phyloP scores from a whole-genome alignment of 2,329 filamentous ascomycete genomes.

The Dothideomycetes sp. region DNA sequence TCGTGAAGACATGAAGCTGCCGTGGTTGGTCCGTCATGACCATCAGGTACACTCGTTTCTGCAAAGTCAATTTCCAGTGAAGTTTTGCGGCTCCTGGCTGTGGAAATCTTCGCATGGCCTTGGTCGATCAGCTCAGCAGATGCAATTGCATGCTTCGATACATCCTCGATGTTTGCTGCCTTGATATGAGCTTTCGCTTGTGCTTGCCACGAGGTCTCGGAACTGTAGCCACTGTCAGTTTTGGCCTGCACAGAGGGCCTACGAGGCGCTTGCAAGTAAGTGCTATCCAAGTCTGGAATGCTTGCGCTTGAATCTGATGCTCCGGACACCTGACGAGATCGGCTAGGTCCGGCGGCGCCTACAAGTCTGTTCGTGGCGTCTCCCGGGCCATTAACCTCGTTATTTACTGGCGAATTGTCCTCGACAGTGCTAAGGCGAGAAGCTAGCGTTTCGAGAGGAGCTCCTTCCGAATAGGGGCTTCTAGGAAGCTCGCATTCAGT shows the following conservation, averaged over 20 bases:
- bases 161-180: not conserved
- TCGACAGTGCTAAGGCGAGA: slow-evolving; percentile 18
- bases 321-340: not conserved
- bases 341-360: slow-evolving; percentile 7
- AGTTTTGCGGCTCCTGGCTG: no score
- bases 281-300: not conserved
- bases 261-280: not conserved
- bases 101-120: no score
- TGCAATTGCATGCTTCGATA: not conserved
- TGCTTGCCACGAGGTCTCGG: slow-evolving; percentile 14
- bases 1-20: no score
- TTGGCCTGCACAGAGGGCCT: slow-evolving; percentile 9
- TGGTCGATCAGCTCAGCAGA: no score
- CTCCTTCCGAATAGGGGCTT: slow-evolving; percentile 12
- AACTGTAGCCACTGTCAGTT: slow-evolving; percentile 24
- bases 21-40: no score
- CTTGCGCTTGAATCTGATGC: not conserved
- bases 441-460: slow-evolving; percentile 10
- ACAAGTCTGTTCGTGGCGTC: slow-evolving; percentile 17
- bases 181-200: not conserved
- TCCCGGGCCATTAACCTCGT: slow-evolving; percentile 11
- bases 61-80: no score
- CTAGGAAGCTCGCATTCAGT: slow-evolving; percentile 14
- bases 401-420: slow-evolving; percentile 8
- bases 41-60: no score